Percentiles rank a stretch among this genome's conserved stretches.
Evolutionary conservation across 2,329 filamentous ascomycete genomes (phyloP).

Genomic region (Trichothecium sympodiale): DNA sequence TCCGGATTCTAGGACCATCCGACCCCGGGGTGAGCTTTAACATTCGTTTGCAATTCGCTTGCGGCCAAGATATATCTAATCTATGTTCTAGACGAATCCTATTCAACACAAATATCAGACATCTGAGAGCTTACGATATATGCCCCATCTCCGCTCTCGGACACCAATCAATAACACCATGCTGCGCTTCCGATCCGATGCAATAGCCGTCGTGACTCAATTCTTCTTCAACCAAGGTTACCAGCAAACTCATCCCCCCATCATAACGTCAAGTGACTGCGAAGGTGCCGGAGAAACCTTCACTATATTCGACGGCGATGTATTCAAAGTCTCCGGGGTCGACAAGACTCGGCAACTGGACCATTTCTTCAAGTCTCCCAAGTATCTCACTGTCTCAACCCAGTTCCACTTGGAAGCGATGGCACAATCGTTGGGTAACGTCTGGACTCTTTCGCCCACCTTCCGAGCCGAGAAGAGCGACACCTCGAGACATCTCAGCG

Average conservation of each 20-base stretch:
- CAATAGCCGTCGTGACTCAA: conserved; percentile 58
- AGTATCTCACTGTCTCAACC: conserved; percentile 90
- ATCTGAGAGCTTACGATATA: conserved; percentile 73
- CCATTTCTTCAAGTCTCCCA: conserved; percentile 70
- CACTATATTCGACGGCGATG: conserved; percentile 42
- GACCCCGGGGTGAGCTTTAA: conserved; percentile 58
- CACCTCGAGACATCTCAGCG: conserved; percentile 84
- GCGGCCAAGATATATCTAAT: background rate
- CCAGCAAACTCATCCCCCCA: conserved; percentile 79
- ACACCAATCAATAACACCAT: conserved; percentile 72
- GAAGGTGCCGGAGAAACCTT: conserved; percentile 96
- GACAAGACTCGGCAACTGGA: conserved; percentile 9
- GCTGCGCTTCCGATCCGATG: conserved; percentile 71
- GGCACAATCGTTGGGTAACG: conserved; percentile 75
- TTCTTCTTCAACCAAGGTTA: conserved; percentile 66
- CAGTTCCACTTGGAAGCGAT: conserved; percentile 92
- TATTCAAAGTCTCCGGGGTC: no score
- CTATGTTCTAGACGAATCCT: conserved; percentile 60
- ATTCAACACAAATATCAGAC: conserved; percentile 96
- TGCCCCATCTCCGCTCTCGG: conserved; percentile 78
- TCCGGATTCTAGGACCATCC: conserved; percentile 64
- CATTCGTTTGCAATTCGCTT: background rate
- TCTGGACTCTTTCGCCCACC: conserved; percentile 89
- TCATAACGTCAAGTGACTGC: conserved; percentile 94
- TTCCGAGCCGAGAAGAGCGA: conserved; percentile 92